phyloP scores from a whole-genome alignment of 805 yeast genomes.

The Teunomyces barrocoloradensis region DNA sequence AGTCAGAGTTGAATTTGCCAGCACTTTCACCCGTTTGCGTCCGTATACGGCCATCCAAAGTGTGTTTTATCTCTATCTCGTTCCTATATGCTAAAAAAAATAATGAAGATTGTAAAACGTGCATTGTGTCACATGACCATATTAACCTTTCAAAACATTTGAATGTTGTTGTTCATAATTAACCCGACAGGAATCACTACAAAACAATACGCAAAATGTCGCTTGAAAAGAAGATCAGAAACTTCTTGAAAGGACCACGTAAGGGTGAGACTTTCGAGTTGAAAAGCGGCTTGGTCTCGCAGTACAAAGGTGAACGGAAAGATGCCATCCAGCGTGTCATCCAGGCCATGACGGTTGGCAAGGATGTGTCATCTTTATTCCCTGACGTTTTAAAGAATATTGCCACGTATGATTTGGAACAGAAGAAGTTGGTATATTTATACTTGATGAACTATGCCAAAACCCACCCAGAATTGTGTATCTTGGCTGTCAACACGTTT shows the following conservation, averaged over 20 bases:
- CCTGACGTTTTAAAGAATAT: constrained; percentile 96
- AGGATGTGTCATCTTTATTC: constrained; percentile 89
- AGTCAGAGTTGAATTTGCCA: not conserved
- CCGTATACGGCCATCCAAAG: constrained; percentile 1
- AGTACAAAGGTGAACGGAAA: constrained; percentile 89
- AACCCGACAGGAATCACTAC: not conserved
- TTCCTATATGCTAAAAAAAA: not conserved
- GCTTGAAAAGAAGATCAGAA: constrained; percentile 43
- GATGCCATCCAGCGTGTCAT: constrained; percentile 96
- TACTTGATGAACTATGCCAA: constrained; percentile 97
- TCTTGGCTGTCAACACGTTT: constrained; percentile 94
- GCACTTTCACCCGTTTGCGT: not conserved
- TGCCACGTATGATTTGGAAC: constrained; percentile 95
- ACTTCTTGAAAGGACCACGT: constrained; percentile 42
- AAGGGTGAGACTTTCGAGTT: constrained; percentile 87
- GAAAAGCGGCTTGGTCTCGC: constrained; percentile 87
- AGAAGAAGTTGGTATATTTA: constrained; percentile 90
- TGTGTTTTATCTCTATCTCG: not conserved
- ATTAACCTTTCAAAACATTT: not conserved
- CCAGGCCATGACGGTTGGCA: constrained; percentile 97
- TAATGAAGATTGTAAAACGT: not conserved
- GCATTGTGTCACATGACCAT: not conserved
- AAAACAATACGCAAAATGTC: constrained; percentile 24
- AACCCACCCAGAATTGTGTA: constrained; percentile 91
- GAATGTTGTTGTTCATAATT: not conserved